Base-by-base conservation (phyloP, 306 rosid species). In the Pyrus betulifolia region DNA sequence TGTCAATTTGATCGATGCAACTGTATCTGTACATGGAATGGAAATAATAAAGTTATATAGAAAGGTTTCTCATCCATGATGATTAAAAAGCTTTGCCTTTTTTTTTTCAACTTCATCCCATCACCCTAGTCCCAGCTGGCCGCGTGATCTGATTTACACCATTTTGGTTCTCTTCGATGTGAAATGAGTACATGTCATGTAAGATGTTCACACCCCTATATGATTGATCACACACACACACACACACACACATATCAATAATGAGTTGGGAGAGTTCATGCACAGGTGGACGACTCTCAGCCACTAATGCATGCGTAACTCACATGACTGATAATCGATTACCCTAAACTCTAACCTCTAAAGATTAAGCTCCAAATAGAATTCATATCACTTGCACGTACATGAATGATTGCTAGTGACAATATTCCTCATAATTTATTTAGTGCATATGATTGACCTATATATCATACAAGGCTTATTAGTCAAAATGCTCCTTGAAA, bases 81-180 rank as follows among this genome's bases (percentile, higher is more conserved):
- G 61, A 74, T 46, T 25, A 58, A 19, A 14, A n/a, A 63, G 28
- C 58, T 27, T 38, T 1, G n/a, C 72, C 38, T 59, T 72, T 11
- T 69, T 63, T 62, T 62, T 49, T 33, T 62, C 33, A 38, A 59
- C 57, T 23, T 54, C 57, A 35, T 72, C 60, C 67, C 38, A 40
- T 17, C 42, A 31, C 3, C 70, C 60, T 57, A 64, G 42, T 55
- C 70, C 69, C 25, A 61, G 27, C 6, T 4, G 2, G 59, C 67
- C 61, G 71, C 40, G 44, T 46, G 65, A 66, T 46, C 40, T 69
- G 44, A 64, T 3, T 25, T 61, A 7, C 3, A 64, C n/a, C 44
- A 30, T 22, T 60, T 12, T 3, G 44, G 44, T 28, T 1, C 42
- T 38, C 8, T 64, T 64, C 17, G 69, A 64, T 61, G 67, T 25